phyloP scores from a whole-genome alignment of 106 monocot species.

The Dactylorhiza incarnata region DNA sequence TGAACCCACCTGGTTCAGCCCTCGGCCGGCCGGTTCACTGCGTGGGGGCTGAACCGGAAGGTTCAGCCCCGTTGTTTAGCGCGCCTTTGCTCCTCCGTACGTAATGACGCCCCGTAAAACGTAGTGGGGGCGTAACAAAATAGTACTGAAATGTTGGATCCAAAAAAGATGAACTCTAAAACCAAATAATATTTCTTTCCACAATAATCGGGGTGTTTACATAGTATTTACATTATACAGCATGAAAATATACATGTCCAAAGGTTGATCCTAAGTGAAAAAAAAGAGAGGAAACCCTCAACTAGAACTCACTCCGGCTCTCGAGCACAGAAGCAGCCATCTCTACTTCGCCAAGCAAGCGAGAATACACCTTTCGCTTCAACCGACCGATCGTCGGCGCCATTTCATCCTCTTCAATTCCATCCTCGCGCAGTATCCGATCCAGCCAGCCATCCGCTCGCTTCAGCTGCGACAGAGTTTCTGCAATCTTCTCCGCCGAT shows the following conservation, averaged over 20 bases:
- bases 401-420: slow-evolving; percentile 17
- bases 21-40: too few species aligned
- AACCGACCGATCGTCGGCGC: slow-evolving; percentile 38
- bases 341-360: slow-evolving; percentile 58
- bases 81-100: too few species aligned
- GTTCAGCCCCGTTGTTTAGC: too few species aligned
- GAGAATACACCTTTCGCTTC: slow-evolving; percentile 70
- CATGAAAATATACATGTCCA: not conserved
- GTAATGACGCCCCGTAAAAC: too few species aligned
- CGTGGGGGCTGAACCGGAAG: too few species aligned
- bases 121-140: too few species aligned
- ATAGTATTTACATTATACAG: not conserved
- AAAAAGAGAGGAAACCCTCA: not conserved
- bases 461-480: slow-evolving; percentile 74
- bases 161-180: not conserved
- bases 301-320: slow-evolving; percentile 15
- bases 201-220: not conserved
- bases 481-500: slow-evolving; percentile 47
- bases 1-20: too few species aligned
- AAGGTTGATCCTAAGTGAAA: not conserved
- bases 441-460: slow-evolving; percentile 72
- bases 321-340: slow-evolving; percentile 58
- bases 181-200: not conserved
- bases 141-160: too few species aligned
- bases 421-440: slow-evolving; percentile 31